Evolutionary conservation across 2,329 filamentous ascomycete genomes (phyloP), one percentile per base, ranked within the genome.

Genomic region (Hymenoscyphus infarciens): DNA sequence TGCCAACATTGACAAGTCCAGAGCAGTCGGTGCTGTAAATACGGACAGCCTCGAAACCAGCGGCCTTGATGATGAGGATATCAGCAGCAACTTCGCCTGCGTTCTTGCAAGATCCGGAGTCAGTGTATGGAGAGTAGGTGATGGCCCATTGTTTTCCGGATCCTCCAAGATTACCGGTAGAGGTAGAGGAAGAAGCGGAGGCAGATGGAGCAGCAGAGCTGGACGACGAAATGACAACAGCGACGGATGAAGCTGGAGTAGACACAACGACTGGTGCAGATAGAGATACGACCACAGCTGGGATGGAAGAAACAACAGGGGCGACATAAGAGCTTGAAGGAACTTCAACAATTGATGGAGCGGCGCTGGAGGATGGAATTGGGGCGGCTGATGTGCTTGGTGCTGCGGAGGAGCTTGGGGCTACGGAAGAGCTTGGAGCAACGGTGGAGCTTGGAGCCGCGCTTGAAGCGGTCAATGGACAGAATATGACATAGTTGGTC

Each of bases 21-120:
- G 84, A 82, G 83, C 94, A 98, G 84, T 97, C 93, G 70, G 92
- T 93, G 68, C 89, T 91, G 86, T 98, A 98, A 75, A 95, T 82
- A 76, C 94, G 93, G 75, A 94, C 76, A 57, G 83, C 80, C 67
- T 77, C 78, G 84, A 93, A 92, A 64, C 89, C 90, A 68, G 84
- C 83, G 60, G 70, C 57, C 72, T 86, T 83, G 74, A 94, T 89
- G 64, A 76, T 69, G 45, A 77, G 75, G 68, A 94, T 82, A 68
- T 93, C 89, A 27, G 71, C 61, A 65, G 80, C 74, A 63, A 94
- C 85, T 56, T 83, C 75, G n/a, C 67, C 66, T 65, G 82, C 77
- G 64, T 74, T 73, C 85, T 90, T 91, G 87, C 91, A 94, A 57
- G 78, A 71, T 65, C 84, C 83, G 60, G 74, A 69, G 65, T 80